These are phyloP conservation scores for Oryza rufipogon DNA, from an alignment of 176 grass and related monocot genomes.

Conservation along the genomic window DNA sequence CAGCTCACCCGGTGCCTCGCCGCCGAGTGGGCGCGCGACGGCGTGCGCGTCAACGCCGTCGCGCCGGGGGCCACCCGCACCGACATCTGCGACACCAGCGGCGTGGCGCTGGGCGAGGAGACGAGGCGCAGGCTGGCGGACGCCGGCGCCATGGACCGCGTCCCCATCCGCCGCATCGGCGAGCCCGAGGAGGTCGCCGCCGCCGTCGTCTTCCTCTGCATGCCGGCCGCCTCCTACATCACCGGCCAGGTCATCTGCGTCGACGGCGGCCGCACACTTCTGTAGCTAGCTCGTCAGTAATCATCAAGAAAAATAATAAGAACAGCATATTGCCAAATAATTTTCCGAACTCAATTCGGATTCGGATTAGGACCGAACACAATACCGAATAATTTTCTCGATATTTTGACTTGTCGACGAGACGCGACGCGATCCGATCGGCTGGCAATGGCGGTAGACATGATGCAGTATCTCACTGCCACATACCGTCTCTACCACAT, in stretches of 20 bases:
- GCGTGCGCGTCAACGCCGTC: conserved; percentile 46
- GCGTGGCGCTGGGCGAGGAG: neutral
- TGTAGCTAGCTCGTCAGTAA: too few species aligned
- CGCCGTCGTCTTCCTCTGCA: conserved; percentile 41
- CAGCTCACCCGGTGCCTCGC: conserved; percentile 44
- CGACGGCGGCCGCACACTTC: conserved; percentile 38
- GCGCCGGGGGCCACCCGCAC: conserved; percentile 26
- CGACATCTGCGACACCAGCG: conserved; percentile 1
- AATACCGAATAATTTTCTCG: too few species aligned
- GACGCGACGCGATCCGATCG: too few species aligned
- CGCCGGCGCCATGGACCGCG: neutral
- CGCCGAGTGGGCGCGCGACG: conserved; percentile 24
- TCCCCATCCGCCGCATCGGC: conserved; percentile 22
- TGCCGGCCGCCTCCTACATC: conserved; percentile 50
- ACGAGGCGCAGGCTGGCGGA: neutral
- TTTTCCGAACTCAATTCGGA: too few species aligned
- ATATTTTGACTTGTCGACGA: too few species aligned
- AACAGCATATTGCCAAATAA: too few species aligned
- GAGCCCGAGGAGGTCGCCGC: conserved; percentile 49
- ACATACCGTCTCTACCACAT: neutral
- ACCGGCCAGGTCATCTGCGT: conserved; percentile 51
- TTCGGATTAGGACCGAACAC: too few species aligned
- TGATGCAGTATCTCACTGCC: neutral
- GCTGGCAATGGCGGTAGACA: too few species aligned
- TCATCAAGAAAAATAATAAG: too few species aligned